Conservation (phyloP, 306 rosid genomes). For the Fagus sylvatica region DNA sequence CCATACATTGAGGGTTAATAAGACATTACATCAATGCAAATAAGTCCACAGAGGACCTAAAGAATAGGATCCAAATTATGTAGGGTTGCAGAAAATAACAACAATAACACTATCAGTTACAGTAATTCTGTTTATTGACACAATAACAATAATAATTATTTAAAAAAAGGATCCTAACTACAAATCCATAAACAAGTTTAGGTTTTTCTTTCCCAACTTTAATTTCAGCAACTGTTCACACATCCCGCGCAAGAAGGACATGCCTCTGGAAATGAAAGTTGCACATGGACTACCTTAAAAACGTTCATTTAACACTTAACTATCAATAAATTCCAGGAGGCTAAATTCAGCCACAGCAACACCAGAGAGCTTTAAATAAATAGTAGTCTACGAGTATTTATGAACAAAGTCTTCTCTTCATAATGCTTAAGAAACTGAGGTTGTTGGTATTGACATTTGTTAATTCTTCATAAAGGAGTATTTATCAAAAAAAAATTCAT, state of each 20-base stretch:
- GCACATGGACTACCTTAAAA: background rate
- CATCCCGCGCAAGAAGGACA: background rate
- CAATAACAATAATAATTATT: too few species aligned
- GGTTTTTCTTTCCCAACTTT: background rate
- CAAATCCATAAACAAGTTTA: background rate
- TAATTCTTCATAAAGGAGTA: background rate
- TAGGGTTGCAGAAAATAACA: background rate
- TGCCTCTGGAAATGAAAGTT: background rate
- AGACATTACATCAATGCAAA: background rate
- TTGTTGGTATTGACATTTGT: background rate
- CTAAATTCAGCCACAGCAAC: background rate
- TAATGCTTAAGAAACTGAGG: background rate
- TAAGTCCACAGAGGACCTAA: background rate
- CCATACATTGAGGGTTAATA: conserved; percentile 5
- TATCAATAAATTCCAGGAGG: background rate
- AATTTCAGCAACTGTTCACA: background rate
- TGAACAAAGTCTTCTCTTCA: background rate
- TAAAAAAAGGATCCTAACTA: background rate
- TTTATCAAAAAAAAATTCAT: background rate
- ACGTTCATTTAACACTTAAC: background rate
- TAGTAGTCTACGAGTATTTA: background rate
- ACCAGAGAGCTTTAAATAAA: background rate
- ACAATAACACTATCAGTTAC: background rate
- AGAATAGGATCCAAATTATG: conserved; percentile 3
- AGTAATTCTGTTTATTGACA: too few species aligned